A percentile compares a stretch with the other conserved stretches of the same genome.
Evolutionary conservation across 176 grass and related monocot species (phyloP).

Genomic region (Typha latifolia): DNA sequence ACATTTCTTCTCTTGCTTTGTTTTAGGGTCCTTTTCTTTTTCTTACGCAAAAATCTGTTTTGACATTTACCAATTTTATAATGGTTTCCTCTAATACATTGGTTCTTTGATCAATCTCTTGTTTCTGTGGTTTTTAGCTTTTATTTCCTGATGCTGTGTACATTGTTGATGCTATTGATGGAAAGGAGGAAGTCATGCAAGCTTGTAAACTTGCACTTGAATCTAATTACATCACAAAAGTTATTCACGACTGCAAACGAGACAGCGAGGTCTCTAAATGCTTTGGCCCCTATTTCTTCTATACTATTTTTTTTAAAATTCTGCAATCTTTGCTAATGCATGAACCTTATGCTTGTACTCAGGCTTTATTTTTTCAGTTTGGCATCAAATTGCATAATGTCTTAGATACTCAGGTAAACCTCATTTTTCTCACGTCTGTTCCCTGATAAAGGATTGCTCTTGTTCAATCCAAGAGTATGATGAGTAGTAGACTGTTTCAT

Average conservation of each 20-base stretch:
- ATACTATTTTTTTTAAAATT: background rate
- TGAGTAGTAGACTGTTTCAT: no score
- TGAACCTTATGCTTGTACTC: constrained; percentile 25
- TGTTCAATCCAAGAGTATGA: background rate
- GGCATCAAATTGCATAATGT: constrained; percentile 96
- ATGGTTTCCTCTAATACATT: background rate
- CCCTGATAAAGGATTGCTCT: background rate
- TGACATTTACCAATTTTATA: background rate
- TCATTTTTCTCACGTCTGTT: background rate
- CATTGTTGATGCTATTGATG: constrained; percentile 86
- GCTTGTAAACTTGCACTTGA: constrained; percentile 91
- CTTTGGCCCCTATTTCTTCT: background rate
- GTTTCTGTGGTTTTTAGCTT: constrained; percentile 41
- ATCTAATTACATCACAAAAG: constrained; percentile 70
- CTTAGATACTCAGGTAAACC: constrained; percentile 86
- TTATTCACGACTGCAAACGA: constrained; percentile 98
- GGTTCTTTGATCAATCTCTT: constrained; percentile 4
- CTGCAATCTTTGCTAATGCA: constrained; percentile 6
- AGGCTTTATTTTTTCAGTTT: constrained; percentile 96
- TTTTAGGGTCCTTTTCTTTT: background rate
- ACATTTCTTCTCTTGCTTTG: no score
- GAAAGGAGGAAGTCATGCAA: constrained; percentile 58
- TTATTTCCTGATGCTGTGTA: constrained; percentile 78
- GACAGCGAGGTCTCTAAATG: constrained; percentile 72
- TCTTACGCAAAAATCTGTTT: background rate